Conservation (phyloP, 768 basidiomycete genomes). For the Lanmaoa pseudosensibilis region DNA sequence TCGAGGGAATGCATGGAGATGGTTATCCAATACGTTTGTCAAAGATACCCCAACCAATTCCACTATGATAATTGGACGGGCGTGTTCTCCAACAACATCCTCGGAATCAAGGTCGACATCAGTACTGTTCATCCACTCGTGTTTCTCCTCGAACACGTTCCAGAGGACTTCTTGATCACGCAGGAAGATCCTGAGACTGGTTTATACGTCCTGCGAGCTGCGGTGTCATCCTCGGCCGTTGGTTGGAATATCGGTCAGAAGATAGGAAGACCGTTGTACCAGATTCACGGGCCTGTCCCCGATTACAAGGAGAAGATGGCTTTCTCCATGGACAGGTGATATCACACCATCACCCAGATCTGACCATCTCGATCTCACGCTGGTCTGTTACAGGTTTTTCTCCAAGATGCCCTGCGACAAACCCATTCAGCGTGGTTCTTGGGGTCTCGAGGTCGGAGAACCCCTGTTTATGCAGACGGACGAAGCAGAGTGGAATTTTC, state of each 20-base stretch:
- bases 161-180: constrained; percentile 51
- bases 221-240: constrained; percentile 46
- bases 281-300: constrained; percentile 49
- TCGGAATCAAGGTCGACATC: constrained; percentile 34
- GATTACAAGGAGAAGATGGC: constrained; percentile 51
- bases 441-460: constrained; percentile 51
- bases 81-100: constrained; percentile 44
- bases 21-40: constrained; percentile 55
- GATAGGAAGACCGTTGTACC: constrained; percentile 46
- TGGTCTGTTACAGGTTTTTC: constrained; percentile 39
- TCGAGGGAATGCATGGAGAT: constrained; percentile 55
- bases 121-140: constrained; percentile 36
- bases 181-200: constrained; percentile 43
- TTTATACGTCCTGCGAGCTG: constrained; percentile 46
- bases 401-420: constrained; percentile 46
- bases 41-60: constrained; percentile 57
- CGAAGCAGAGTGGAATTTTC: constrained; percentile 37
- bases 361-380: not conserved
- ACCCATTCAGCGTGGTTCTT: constrained; percentile 54
- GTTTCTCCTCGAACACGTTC: constrained; percentile 50
- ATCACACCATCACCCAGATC: not conserved
- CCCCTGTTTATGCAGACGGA: constrained; percentile 45
- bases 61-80: constrained; percentile 35
- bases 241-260: constrained; percentile 51
- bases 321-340: constrained; percentile 49